phyloP scores from a whole-genome alignment of 345 rosid genomes.

The Acer campestre region DNA sequence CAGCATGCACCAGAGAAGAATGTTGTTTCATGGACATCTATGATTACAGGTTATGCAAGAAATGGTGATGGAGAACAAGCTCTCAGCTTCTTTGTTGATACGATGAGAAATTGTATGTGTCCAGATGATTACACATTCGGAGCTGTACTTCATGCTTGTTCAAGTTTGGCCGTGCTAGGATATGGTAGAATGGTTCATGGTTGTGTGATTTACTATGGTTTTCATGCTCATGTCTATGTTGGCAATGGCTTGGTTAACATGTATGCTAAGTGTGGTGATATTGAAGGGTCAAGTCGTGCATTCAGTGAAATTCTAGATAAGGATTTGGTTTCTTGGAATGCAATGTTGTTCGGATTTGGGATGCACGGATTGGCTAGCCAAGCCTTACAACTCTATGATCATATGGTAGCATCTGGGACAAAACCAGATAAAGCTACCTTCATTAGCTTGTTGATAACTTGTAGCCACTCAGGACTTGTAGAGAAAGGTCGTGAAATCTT shows the following conservation, averaged over 20 bases:
- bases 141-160: slow-evolving; percentile 74
- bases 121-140: slow-evolving; percentile 61
- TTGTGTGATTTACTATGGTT: slow-evolving; percentile 56
- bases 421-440: slow-evolving; percentile 81
- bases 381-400: slow-evolving; percentile 56
- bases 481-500: slow-evolving; percentile 54
- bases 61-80: slow-evolving; percentile 68
- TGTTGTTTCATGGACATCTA: slow-evolving; percentile 71
- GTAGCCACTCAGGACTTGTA: slow-evolving; percentile 79
- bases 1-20: slow-evolving; percentile 51
- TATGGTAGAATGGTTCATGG: slow-evolving; percentile 76
- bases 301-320: slow-evolving; percentile 55
- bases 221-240: slow-evolving; percentile 53
- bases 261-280: slow-evolving; percentile 79
- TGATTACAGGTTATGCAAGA: slow-evolving; percentile 66
- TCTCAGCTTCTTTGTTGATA: slow-evolving; percentile 48
- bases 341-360: slow-evolving; percentile 73
- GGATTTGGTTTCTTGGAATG: slow-evolving; percentile 75
- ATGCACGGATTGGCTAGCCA: slow-evolving; percentile 61
- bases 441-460: slow-evolving; percentile 66
- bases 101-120: slow-evolving; percentile 40
- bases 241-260: slow-evolving; percentile 74
- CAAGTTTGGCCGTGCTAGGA: slow-evolving; percentile 56
- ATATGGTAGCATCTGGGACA: slow-evolving; percentile 52
- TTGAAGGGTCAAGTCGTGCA: slow-evolving; percentile 47